Evolutionary conservation across 495 filamentous ascomycete genomes (phyloP), one percentile per base, ranked within the genome.

Genomic region (Jackrogersella multiformis): DNA sequence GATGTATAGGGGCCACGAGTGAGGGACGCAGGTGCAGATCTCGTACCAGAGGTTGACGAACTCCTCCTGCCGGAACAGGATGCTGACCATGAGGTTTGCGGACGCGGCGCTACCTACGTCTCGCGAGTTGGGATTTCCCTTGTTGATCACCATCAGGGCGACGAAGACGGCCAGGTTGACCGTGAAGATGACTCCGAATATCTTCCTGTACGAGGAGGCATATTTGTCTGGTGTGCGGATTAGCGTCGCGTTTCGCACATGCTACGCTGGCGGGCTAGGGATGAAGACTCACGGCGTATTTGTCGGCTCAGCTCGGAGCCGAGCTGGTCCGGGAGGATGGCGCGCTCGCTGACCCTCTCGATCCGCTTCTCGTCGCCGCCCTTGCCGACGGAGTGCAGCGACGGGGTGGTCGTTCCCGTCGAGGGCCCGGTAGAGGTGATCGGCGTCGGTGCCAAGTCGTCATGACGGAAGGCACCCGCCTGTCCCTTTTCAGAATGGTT

Each of bases 21-120:
- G 79, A 0, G 90, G 88, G 57, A 79, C 76, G 16, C 72, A 68
- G 53, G 75, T 90, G 58, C 86, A 88, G 26, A 88, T 65, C 54
- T 78, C 76, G 70, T 90, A 94, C 26, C 92, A 82, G 16, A 83
- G 68, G 75, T 95, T 95, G 69, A 95, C 84, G 13, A 92, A 82
- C 51, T 91, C 82, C 60, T 92, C 90, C 69, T 92, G 89, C 4
- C 91, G 87, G 66, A 90, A 88, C 24, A 92, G 60, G 21, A 86
- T 74, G 57, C 75, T 76, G 21, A 80, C 77, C 48, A 84, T 66
- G 39, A 85, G 71, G 64, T 86, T 85, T 41, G 78, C 77, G 1
- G 82, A 79, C 13, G 80, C 78, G 35, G 80, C 80, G n/a, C 72
- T 79, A 44, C 72, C 72, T 4, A 74, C 63, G 5, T 71, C 70